Percentiles rank a stretch among this genome's conserved stretches.
phyloP scores from a whole-genome alignment of 140 eudicot species.

The Erigeron philadelphicus region DNA sequence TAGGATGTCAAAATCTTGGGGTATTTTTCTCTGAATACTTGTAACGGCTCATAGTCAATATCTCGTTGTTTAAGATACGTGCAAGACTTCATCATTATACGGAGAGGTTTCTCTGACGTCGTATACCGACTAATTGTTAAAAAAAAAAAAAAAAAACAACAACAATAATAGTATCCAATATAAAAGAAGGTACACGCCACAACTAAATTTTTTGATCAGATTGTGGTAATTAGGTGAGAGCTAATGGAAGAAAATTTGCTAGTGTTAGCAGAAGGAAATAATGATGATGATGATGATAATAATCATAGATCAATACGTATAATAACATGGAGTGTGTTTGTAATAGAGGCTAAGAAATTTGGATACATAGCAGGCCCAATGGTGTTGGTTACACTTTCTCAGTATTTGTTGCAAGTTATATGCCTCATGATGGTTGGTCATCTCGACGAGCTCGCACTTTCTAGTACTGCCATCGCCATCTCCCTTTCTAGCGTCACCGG shows the following conservation, averaged over 20 bases:
- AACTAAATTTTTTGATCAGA: too few species aligned
- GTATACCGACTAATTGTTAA: too few species aligned
- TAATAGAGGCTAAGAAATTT: conserved; percentile 39
- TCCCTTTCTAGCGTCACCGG: conserved; percentile 55
- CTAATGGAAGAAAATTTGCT: conserved; percentile 11
- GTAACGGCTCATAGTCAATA: too few species aligned
- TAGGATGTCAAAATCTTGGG: too few species aligned
- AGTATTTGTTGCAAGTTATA: conserved; percentile 36
- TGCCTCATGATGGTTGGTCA: conserved; percentile 59
- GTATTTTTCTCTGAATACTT: too few species aligned
- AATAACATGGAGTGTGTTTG: conserved; percentile 35
- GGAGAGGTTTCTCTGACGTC: too few species aligned
- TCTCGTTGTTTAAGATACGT: too few species aligned
- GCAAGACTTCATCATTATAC: too few species aligned
- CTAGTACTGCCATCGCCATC: conserved; percentile 49
- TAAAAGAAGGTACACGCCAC: too few species aligned
- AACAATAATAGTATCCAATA: too few species aligned
- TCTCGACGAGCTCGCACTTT: conserved; percentile 48
- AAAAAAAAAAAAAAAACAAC: too few species aligned
- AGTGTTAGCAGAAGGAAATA: conserved; percentile 8
- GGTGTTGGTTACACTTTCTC: conserved; percentile 49
- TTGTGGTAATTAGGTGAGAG: not conserved
- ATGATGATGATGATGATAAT: not conserved
- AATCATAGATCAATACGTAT: not conserved
- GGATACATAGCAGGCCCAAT: conserved; percentile 46